Evolutionary conservation across 1,139 yeast genomes (phyloP).

Genomic region (Hyphopichia khmerensis): DNA sequence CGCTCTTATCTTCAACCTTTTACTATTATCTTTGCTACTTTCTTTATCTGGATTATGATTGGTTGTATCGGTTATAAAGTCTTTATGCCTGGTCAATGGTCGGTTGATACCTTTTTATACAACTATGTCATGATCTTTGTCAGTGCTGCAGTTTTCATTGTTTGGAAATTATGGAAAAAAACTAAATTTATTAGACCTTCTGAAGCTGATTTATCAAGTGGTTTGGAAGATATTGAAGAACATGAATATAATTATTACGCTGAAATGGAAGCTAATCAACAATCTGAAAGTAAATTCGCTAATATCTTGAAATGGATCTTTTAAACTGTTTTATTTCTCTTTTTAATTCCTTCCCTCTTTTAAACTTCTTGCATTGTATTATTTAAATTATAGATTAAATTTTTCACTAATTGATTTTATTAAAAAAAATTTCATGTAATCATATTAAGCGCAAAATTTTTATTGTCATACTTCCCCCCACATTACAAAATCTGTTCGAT

Average conservation of each 20-base stretch:
- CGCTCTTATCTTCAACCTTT: constrained; percentile 32
- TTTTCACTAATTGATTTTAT: too few species aligned
- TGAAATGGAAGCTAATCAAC: constrained; percentile 14
- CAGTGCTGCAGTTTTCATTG: constrained; percentile 25
- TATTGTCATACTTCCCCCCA: too few species aligned
- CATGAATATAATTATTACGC: constrained; percentile 44
- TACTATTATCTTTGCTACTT: constrained; percentile 22
- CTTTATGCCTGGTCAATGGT: constrained; percentile 69
- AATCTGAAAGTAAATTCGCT: constrained; percentile 1
- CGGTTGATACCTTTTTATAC: constrained; percentile 36
- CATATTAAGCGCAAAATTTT: too few species aligned
- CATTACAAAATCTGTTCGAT: too few species aligned
- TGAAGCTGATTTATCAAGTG: constrained; percentile 36
- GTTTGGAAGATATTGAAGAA: constrained; percentile 41
- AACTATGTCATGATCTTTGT: constrained; percentile 43
- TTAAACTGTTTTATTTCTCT: background rate
- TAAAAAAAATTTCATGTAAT: too few species aligned
- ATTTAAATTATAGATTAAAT: too few species aligned
- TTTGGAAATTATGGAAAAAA: constrained; percentile 35
- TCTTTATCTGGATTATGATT: constrained; percentile 25
- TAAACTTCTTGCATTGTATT: background rate
- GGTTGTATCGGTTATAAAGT: constrained; percentile 46
- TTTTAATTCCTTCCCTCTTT: background rate
- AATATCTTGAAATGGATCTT: constrained; percentile 1
- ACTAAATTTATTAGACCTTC: constrained; percentile 27